Base-by-base conservation (phyloP, 768 basidiomycete genomes). In the Mycena vitilis region DNA sequence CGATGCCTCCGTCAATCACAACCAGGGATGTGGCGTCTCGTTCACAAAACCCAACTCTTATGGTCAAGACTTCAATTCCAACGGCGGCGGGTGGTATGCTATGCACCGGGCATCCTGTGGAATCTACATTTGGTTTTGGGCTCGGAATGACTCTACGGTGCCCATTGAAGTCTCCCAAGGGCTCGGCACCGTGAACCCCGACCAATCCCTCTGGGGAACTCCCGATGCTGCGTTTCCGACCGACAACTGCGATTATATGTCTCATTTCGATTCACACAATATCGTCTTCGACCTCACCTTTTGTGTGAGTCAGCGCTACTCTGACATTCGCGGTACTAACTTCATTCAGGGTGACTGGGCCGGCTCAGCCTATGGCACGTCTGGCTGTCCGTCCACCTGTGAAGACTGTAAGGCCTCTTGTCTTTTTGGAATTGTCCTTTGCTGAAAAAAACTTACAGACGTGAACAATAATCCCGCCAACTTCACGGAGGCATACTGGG, bases 401-500 rank as follows among this genome's bases (percentile, higher is more conserved):
- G 61, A 69, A 22, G 79, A 85, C 53, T 85, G 89, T 89, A 71
- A 78, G 88, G 78, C 30, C 30, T 8, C 30, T 8, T 44, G 11
- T 40, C 10, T 15, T 23, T 54, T n/a, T 6, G 20, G 37, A 30
- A 60, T 42, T 18, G 53, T 25, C 25, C 15, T 66, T n/a, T 38
- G 15, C 67, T 58, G 12, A 34, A 56, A 56, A 10, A 34, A 6
- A 37, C 63, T 53, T 22, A 30, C 20, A 90, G 89, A 83, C 70
- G 91, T 92, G 37, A 76, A 87, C 75, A 84, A 87, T 67, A 84
- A 89, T 71, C 91, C 92, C 0, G 65, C 73, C 7, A 84, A 82
- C 15, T 93, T 93, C 77, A 47, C 67, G 13, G 81, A 90, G 20
- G 89, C 92, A 2, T 93, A 89, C 77, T 94, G 91, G 90, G 87